Conservation (phyloP, 2,329 filamentous ascomycete species). For the Xylariaceae sp. region DNA sequence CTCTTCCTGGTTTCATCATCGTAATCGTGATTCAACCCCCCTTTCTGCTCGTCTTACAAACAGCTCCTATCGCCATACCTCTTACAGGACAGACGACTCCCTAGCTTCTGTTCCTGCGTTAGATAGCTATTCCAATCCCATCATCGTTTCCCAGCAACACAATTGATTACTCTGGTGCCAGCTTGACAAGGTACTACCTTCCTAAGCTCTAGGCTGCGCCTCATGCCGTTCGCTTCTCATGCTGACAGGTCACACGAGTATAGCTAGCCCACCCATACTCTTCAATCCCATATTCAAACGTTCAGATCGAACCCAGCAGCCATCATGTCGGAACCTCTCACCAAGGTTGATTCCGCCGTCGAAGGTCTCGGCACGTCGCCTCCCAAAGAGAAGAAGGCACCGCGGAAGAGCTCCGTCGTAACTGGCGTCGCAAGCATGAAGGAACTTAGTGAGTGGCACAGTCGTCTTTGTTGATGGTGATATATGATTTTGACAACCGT, state of each 20-base stretch:
- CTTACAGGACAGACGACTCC: no score
- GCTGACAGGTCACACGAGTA: constrained; percentile 6
- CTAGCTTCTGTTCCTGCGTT: no score
- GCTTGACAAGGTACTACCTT: no score
- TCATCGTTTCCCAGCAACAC: no score
- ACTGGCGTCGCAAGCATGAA: constrained; percentile 77
- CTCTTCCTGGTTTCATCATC: no score
- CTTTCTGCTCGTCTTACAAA: no score
- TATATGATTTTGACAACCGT: constrained; percentile 1
- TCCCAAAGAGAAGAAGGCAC: constrained; percentile 59
- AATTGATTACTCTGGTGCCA: no score
- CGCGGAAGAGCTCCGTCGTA: constrained; percentile 67
- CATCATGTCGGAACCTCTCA: constrained; percentile 53
- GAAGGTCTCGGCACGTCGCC: constrained; percentile 69
- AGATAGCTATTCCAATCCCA: no score
- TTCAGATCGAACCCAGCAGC: constrained; percentile 6
- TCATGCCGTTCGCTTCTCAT: no score
- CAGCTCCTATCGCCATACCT: no score
- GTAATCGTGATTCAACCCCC: no score
- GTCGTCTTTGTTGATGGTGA: background rate
- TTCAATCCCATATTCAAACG: background rate
- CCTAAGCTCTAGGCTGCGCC: no score
- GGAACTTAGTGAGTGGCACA: constrained; percentile 74
- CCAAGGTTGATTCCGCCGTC: constrained; percentile 89
- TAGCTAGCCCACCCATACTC: constrained; percentile 5